Conservation (phyloP, 345 rosid species). For the Gossypium sturtianum region DNA sequence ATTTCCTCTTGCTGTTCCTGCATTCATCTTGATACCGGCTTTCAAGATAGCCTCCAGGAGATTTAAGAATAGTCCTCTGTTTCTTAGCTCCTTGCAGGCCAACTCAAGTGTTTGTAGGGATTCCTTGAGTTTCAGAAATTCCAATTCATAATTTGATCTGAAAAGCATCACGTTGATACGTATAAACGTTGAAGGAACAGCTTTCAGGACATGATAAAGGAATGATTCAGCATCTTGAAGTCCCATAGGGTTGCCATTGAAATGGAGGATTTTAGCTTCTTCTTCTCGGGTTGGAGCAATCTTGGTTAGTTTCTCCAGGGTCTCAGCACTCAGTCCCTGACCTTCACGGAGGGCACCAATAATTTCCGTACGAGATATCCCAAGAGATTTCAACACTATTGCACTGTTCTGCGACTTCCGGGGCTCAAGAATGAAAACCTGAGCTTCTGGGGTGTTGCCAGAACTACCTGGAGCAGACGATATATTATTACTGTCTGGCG, state of each 20-base stretch:
- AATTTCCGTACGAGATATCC: constrained; percentile 38
- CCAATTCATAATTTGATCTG: constrained; percentile 52
- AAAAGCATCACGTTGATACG: constrained; percentile 63
- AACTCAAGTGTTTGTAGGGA: constrained; percentile 48
- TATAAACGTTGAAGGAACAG: constrained; percentile 63
- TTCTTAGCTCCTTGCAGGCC: constrained; percentile 62
- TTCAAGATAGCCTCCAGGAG: constrained; percentile 82
- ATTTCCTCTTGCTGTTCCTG: constrained; percentile 83
- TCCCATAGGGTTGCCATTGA: constrained; percentile 35
- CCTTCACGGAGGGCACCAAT: constrained; percentile 44
- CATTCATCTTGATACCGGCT: constrained; percentile 83
- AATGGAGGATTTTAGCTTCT: constrained; percentile 46
- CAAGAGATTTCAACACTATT: constrained; percentile 48
- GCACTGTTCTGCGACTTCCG: constrained; percentile 53
- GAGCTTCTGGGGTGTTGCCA: constrained; percentile 24
- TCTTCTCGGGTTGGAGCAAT: constrained; percentile 71
- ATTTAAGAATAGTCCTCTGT: constrained; percentile 63
- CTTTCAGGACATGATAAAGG: constrained; percentile 52
- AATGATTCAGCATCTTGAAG: constrained; percentile 77
- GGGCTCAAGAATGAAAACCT: constrained; percentile 44
- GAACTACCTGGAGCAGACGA: constrained; percentile 21
- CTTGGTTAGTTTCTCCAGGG: constrained; percentile 65
- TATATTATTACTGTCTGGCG: constrained; percentile 4
- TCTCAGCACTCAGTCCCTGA: constrained; percentile 41
- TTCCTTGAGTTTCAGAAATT: constrained; percentile 50